Evolutionary conservation across 192 early-diverging fungal species (phyloP).

Genomic region (Radiomyces spectabilis): DNA sequence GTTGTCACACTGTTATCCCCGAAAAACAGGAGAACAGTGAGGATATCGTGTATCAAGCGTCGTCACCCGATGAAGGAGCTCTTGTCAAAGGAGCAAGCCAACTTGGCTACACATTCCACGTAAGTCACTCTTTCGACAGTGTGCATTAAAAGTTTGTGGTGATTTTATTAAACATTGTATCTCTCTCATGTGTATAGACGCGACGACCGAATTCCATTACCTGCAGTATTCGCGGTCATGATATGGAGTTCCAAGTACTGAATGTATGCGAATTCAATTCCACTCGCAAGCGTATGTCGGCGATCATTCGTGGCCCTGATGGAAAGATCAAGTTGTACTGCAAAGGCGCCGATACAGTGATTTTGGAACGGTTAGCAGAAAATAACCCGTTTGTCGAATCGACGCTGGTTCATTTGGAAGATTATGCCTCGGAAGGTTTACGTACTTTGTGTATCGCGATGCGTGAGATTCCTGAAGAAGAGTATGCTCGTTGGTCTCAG

Average conservation of each 20-base stretch:
- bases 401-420: slow-evolving; percentile 78
- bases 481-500: slow-evolving; percentile 77
- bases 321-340: slow-evolving; percentile 86
- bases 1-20: slow-evolving; percentile 98
- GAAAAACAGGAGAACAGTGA: slow-evolving; percentile 56
- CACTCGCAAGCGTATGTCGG: slow-evolving; percentile 98
- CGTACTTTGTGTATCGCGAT: slow-evolving; percentile 94
- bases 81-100: slow-evolving; percentile 71
- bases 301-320: slow-evolving; percentile 80
- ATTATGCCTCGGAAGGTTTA: slow-evolving; percentile 93
- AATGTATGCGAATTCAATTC: slow-evolving; percentile 99
- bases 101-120: slow-evolving; percentile 60
- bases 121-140: slow-evolving; percentile 1
- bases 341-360: slow-evolving; percentile 98
- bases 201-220: slow-evolving; percentile 54
- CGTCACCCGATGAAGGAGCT: slow-evolving; percentile 95
- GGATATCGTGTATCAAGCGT: slow-evolving; percentile 87
- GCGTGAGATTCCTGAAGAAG: slow-evolving; percentile 82
- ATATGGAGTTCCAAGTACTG: slow-evolving; percentile 81
- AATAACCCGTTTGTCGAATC: slow-evolving; percentile 64
- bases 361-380: slow-evolving; percentile 78
- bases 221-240: slow-evolving; percentile 30
- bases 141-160: not conserved
- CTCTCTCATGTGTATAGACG: slow-evolving; percentile 14
- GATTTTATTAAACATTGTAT: not conserved